Evolutionary conservation across 768 basidiomycete species (phyloP).

Genomic region (Auricularia cornea): DNA sequence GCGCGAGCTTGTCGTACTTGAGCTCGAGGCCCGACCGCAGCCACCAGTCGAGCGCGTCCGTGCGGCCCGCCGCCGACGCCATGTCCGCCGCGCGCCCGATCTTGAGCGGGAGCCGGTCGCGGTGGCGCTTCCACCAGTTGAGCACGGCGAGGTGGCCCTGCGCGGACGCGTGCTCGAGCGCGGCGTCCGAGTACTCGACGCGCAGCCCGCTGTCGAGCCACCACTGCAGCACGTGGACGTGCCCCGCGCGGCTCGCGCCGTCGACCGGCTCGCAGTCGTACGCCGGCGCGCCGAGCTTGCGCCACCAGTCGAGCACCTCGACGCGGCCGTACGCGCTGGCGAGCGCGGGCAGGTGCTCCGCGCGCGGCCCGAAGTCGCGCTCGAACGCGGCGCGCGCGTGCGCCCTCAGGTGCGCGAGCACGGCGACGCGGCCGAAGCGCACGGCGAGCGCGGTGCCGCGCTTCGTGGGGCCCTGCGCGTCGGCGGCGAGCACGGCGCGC

Average conservation of each 20-base stretch:
- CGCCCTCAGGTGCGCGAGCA: slow-evolving; percentile 66
- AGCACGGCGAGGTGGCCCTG: slow-evolving; percentile 70
- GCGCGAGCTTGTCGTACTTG: slow-evolving; percentile 68
- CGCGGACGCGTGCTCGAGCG: slow-evolving; percentile 70
- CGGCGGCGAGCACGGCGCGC: slow-evolving; percentile 45
- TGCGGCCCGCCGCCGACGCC: slow-evolving; percentile 71
- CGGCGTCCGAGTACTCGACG: slow-evolving; percentile 70
- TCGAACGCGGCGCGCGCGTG: slow-evolving; percentile 58
- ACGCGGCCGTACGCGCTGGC: slow-evolving; percentile 71
- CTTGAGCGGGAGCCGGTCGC: slow-evolving; percentile 53
- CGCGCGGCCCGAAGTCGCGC: slow-evolving; percentile 41
- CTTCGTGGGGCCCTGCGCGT: slow-evolving; percentile 51
- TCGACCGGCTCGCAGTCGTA: slow-evolving; percentile 62
- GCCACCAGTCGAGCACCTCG: slow-evolving; percentile 76
- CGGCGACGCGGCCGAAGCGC: slow-evolving; percentile 65
- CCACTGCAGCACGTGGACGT: slow-evolving; percentile 71
- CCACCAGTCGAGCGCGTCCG: slow-evolving; percentile 80
- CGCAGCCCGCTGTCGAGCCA: slow-evolving; percentile 60
- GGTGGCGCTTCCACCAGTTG: slow-evolving; percentile 72
- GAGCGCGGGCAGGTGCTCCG: slow-evolving; percentile 64
- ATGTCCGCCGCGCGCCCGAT: slow-evolving; percentile 81
- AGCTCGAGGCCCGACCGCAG: slow-evolving; percentile 65
- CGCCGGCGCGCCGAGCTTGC: slow-evolving; percentile 43
- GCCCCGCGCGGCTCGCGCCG: slow-evolving; percentile 69
- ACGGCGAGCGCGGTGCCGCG: slow-evolving; percentile 59